Evolutionary conservation across 2,329 filamentous ascomycete genomes (phyloP).

Genomic region (Aspergillus brasiliensis): DNA sequence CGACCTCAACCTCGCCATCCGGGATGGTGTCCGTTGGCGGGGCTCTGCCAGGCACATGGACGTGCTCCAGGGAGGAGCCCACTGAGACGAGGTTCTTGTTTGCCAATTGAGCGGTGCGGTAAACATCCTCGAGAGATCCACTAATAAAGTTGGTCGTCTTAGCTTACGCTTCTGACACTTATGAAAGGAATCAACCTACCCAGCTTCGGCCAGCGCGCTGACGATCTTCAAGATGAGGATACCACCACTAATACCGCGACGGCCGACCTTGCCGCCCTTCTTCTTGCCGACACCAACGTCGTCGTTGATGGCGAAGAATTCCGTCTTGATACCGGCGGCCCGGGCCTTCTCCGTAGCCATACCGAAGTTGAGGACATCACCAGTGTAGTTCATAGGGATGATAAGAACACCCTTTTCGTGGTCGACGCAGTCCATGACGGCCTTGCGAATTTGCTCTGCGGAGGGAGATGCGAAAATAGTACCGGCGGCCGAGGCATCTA

Average conservation of each 20-base stretch:
- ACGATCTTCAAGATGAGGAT: constrained; percentile 89
- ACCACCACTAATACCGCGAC: constrained; percentile 87
- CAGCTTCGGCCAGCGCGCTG: constrained; percentile 76
- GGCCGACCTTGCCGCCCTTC: constrained; percentile 86
- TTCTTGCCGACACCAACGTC: constrained; percentile 84
- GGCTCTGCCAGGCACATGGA: constrained; percentile 84
- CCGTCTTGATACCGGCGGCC: constrained; percentile 72
- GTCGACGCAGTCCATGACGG: constrained; percentile 72
- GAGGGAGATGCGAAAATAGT: constrained; percentile 83
- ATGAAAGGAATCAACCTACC: constrained; percentile 44
- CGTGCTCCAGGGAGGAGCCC: constrained; percentile 81
- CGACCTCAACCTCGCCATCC: constrained; percentile 64
- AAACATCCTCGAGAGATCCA: constrained; percentile 68
- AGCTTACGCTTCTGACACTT: not conserved
- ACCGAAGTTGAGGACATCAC: constrained; percentile 87
- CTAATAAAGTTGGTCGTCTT: constrained; percentile 22
- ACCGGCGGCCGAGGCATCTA: constrained; percentile 80
- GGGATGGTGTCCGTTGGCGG: constrained; percentile 54
- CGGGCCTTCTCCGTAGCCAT: constrained; percentile 91
- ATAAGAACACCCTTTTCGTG: constrained; percentile 75
- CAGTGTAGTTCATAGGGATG: constrained; percentile 95
- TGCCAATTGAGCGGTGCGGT: constrained; percentile 68
- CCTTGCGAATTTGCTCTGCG: constrained; percentile 78
- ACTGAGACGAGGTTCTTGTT: constrained; percentile 80
- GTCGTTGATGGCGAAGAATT: constrained; percentile 91